Percentiles rank a stretch among this genome's conserved stretches.
Conservation (phyloP, 768 basidiomycete species). For the Macrolepiota albuminosa region DNA sequence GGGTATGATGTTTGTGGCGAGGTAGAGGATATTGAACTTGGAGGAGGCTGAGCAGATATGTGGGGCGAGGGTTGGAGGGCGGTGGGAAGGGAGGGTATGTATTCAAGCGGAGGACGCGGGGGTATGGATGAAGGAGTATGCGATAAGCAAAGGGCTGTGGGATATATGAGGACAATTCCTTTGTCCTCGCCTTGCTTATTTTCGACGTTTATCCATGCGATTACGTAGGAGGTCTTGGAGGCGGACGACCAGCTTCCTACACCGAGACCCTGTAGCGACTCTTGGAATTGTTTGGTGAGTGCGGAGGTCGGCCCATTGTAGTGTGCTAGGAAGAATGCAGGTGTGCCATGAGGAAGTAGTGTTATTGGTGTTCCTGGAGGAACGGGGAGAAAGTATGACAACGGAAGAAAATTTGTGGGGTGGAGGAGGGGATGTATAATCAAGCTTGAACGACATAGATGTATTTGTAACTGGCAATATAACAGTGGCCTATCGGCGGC, state of each 20-base stretch:
- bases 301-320: conserved; percentile 65
- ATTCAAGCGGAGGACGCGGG: conserved; percentile 39
- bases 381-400: conserved; percentile 39
- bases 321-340: conserved; percentile 68
- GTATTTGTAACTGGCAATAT: conserved; percentile 56
- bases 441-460: conserved; percentile 38
- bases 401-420: conserved; percentile 53
- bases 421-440: conserved; percentile 61
- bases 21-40: neutral
- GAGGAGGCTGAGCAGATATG: neutral
- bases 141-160: conserved; percentile 51
- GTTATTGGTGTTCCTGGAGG: conserved; percentile 62
- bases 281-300: conserved; percentile 57
- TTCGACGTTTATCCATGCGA: conserved; percentile 72
- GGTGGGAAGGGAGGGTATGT: conserved; percentile 60
- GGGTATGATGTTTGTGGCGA: neutral
- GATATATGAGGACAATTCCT: conserved; percentile 72
- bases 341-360: conserved; percentile 65
- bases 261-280: conserved; percentile 60
- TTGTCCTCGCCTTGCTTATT: conserved; percentile 81
- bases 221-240: conserved; percentile 31
- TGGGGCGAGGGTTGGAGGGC: conserved; percentile 54
- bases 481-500: conserved; percentile 45
- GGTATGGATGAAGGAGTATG: conserved; percentile 30
- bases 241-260: conserved; percentile 18